phyloP scores from a whole-genome alignment of 495 filamentous ascomycete species.

The Cercophora newfieldiana region DNA sequence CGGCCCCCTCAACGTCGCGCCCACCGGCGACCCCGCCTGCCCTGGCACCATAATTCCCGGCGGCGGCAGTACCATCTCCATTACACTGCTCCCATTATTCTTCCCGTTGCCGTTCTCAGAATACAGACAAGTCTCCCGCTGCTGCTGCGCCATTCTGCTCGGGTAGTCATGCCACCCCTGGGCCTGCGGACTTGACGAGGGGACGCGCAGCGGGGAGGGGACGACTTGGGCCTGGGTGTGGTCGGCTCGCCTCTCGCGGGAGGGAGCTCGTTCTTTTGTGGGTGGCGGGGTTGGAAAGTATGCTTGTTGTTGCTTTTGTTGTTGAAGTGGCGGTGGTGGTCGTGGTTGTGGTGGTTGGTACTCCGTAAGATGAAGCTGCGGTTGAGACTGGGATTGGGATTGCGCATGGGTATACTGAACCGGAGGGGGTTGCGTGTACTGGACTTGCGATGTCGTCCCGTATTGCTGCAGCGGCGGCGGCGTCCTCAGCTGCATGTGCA shows the following conservation, averaged over 20 bases:
- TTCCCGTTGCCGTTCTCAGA: background rate
- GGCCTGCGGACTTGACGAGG: background rate
- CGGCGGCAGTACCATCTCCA: no score
- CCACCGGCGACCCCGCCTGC: background rate
- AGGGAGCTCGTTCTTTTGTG: background rate
- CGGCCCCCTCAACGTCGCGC: conserved; percentile 14
- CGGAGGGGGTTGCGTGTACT: background rate
- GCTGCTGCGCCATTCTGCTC: background rate
- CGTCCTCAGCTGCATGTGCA: background rate
- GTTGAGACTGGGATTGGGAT: background rate
- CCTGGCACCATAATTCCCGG: background rate
- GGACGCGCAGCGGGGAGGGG: conserved; percentile 1
- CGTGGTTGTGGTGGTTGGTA: background rate
- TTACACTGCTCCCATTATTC: background rate
- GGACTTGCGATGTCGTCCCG: background rate
- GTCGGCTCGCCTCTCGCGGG: background rate
- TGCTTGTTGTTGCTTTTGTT: background rate
- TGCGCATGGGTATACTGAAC: background rate
- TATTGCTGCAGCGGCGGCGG: background rate
- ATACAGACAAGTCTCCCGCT: background rate
- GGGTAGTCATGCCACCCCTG: background rate
- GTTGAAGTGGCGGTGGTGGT: background rate
- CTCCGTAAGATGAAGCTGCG: background rate
- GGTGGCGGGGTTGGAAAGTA: background rate
- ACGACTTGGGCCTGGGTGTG: background rate